Conservation (phyloP, 2,329 filamentous ascomycete species). For the Claviceps africana region DNA sequence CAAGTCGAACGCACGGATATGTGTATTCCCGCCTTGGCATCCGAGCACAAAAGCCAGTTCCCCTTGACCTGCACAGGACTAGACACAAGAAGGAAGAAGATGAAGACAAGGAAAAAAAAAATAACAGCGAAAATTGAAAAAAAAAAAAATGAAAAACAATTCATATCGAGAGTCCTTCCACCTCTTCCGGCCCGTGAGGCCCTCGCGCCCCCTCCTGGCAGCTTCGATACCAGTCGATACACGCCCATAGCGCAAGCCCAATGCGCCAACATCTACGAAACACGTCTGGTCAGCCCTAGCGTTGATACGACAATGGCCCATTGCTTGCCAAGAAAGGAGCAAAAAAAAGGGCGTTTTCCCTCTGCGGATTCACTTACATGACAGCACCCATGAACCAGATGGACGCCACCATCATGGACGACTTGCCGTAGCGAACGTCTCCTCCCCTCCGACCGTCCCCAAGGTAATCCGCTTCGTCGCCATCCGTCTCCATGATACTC, state of each 20-base stretch:
- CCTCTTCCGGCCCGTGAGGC: neutral
- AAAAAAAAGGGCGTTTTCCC: neutral
- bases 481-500: neutral
- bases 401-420: neutral
- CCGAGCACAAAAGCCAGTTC: too few relatives aligned
- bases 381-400: conserved; percentile 12
- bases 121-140: too few relatives aligned
- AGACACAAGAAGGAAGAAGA: too few relatives aligned
- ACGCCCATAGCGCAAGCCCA: neutral
- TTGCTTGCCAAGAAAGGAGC: neutral
- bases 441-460: conserved; percentile 6
- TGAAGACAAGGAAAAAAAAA: too few relatives aligned
- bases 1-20: too few relatives aligned
- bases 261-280: neutral
- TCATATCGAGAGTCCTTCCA: neutral
- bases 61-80: too few relatives aligned
- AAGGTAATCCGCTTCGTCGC: neutral
- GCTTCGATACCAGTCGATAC: neutral
- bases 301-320: too few relatives aligned
- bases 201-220: neutral
- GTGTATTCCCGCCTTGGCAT: too few relatives aligned
- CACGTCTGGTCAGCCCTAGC: too few relatives aligned
- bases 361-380: conserved; percentile 9
- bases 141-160: neutral
- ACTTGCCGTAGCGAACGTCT: conserved; percentile 2